Evolutionary conservation across 108 stramenopile species (phyloP), one percentile per base, ranked within the genome.

Genomic region (Skeletonema costatum): DNA sequence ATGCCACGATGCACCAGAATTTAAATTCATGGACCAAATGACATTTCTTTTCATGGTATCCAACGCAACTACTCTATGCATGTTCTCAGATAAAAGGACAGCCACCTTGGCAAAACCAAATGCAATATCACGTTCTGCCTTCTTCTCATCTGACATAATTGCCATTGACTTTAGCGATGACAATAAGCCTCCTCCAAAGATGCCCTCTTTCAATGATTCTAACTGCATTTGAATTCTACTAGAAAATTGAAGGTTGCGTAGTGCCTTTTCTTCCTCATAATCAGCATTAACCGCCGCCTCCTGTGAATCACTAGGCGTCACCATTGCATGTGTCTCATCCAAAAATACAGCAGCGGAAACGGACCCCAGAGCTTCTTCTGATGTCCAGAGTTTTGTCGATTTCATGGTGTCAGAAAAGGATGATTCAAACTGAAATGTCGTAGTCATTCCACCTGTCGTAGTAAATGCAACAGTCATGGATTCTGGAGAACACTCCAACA

Each of bases 61-160:
- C 68, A 96, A 76, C 2, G 89, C 95, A 67, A 88, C 87, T 6
- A 96, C 58, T 31, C 87, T 74, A 71, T 92, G 84, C 60, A 75
- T 53, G 21, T 61, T 71, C 19, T 85, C 69, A 0, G 95, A 93
- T 1, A 96, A 71, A 19, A 91, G 39, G 5, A 92, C 87, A 3
- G 92, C 87, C 32, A 92, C 66, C 73, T 96, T 93, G 81, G 89
- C 86, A 76, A 96, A 93, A 35, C 95, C 95, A 82, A 96, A 96
- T 1, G 76, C 61, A 60, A 83, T 75, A 70, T 91, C 85, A 19
- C 85, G 76, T 33, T 79, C 86, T 7, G 71, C 71, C 53, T 83
- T 77, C 67, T 76, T 70, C 36, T 68, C 80, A 30, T 77, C 78
- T 36, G 77, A 78, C 59, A 68, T 16, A 36, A 79, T 21, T 29